Conservation (phyloP, 768 basidiomycete species). For the Boletus vermiculosoides region DNA sequence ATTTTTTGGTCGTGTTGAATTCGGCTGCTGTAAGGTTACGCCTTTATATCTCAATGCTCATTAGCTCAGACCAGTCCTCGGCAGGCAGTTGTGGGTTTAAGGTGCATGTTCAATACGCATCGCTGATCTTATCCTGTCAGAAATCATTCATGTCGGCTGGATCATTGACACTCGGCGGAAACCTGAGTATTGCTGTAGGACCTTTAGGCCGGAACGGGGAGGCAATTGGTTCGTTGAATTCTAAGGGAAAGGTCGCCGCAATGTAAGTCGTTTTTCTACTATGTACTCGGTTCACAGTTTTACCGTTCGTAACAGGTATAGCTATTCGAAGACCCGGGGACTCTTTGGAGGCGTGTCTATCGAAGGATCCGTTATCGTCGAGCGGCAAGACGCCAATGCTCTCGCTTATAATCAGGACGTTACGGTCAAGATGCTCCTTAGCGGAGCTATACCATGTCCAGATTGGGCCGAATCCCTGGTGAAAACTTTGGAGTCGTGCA, state of each 20-base stretch:
- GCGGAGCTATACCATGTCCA: slow-evolving; percentile 71
- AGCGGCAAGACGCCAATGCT: slow-evolving; percentile 89
- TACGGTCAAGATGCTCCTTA: slow-evolving; percentile 75
- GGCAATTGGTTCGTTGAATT: slow-evolving; percentile 78
- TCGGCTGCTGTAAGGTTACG: slow-evolving; percentile 58
- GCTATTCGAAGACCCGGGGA: slow-evolving; percentile 89
- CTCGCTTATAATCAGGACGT: slow-evolving; percentile 77
- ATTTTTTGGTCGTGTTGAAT: slow-evolving; percentile 89
- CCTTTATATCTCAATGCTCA: slow-evolving; percentile 1
- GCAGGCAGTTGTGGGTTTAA: slow-evolving; percentile 60
- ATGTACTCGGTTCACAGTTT: neutral
- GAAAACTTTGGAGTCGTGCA: slow-evolving; percentile 68
- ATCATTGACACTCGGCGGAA: slow-evolving; percentile 86
- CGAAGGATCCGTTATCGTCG: slow-evolving; percentile 89
- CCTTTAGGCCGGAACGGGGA: slow-evolving; percentile 94
- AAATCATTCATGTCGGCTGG: slow-evolving; percentile 94
- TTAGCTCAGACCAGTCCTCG: neutral
- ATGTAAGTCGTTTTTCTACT: slow-evolving; percentile 54
- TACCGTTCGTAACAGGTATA: slow-evolving; percentile 54
- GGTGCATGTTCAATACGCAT: neutral
- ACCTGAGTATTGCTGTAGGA: slow-evolving; percentile 85
- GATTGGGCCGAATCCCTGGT: slow-evolving; percentile 77
- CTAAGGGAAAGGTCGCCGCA: slow-evolving; percentile 85
- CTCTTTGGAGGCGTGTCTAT: slow-evolving; percentile 90
- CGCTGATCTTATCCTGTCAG: slow-evolving; percentile 35